Percentiles rank a stretch among this genome's conserved stretches.
Evolutionary conservation across 2,329 filamentous ascomycete genomes (phyloP).

Genomic region (Cyphellophora europaea): DNA sequence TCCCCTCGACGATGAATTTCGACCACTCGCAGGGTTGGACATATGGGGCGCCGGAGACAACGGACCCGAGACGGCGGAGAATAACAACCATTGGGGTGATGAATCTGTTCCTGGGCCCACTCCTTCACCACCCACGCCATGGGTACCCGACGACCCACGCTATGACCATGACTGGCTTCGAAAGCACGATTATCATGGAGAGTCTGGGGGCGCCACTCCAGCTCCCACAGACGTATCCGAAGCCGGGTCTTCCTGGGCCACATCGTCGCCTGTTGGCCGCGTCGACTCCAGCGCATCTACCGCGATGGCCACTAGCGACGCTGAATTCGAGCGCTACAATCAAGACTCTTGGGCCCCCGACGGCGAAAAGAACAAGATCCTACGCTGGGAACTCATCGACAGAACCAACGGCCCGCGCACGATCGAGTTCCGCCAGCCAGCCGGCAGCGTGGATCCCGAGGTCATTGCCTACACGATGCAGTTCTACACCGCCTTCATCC

Average conservation of each 20-base stretch:
- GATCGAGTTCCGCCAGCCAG: constrained; percentile 1
- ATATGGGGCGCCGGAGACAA: too few species aligned
- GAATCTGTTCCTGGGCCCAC: too few species aligned
- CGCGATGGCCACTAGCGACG: background rate
- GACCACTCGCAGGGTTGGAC: too few species aligned
- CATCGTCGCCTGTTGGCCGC: background rate
- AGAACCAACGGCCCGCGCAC: background rate
- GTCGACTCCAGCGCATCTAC: background rate
- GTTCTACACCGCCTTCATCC: background rate
- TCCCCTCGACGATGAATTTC: background rate
- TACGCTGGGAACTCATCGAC: background rate
- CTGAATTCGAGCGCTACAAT: background rate
- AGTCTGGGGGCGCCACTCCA: background rate
- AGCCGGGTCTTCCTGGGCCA: background rate
- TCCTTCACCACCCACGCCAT: too few species aligned
- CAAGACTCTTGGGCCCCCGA: too few species aligned
- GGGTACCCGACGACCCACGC: too few species aligned
- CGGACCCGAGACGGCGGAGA: background rate
- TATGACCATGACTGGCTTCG: too few species aligned
- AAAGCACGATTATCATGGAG: too few species aligned
- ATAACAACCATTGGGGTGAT: too few species aligned
- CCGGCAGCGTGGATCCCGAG: background rate
- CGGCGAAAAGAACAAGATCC: background rate
- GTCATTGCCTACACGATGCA: background rate
- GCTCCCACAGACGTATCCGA: background rate